Conservation (phyloP, 331 rosid species). For the Quercus phellos region DNA sequence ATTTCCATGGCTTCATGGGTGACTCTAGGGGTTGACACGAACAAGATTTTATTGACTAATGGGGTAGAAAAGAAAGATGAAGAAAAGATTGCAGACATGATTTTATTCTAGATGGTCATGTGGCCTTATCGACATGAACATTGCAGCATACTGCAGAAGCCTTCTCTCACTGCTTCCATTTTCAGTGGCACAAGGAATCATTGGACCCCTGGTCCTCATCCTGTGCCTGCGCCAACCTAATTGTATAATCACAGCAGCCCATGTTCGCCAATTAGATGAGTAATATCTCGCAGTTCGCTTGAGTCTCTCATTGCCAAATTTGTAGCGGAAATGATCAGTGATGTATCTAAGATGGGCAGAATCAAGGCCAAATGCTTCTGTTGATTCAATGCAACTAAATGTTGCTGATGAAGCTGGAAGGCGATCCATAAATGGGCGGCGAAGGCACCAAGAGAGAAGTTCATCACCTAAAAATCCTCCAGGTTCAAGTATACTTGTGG, state of each 20-base stretch:
- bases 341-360: slow-evolving; percentile 68
- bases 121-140: slow-evolving; percentile 94
- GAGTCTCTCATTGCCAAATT: slow-evolving; percentile 80
- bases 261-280: slow-evolving; percentile 96
- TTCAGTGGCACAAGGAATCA: slow-evolving; percentile 50
- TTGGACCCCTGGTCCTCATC: slow-evolving; percentile 78
- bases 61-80: background rate
- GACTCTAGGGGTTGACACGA: background rate
- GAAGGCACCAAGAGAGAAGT: slow-evolving; percentile 90
- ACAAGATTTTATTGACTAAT: slow-evolving; percentile 5
- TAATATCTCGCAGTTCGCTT: slow-evolving; percentile 88
- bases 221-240: slow-evolving; percentile 74
- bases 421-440: slow-evolving; percentile 74
- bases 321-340: slow-evolving; percentile 89
- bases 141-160: slow-evolving; percentile 89
- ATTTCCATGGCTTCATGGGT: background rate
- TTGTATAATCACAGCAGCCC: slow-evolving; percentile 93
- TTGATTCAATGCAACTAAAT: slow-evolving; percentile 60
- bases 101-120: slow-evolving; percentile 87
- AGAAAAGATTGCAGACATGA: background rate
- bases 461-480: slow-evolving; percentile 93
- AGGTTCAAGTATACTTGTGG: slow-evolving; percentile 71
- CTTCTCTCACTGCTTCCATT: slow-evolving; percentile 48
- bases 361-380: slow-evolving; percentile 79
- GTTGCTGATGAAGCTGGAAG: slow-evolving; percentile 91